Conservation (phyloP, 1,284 basidiomycete species). For the Leccinum pallidistipes region DNA sequence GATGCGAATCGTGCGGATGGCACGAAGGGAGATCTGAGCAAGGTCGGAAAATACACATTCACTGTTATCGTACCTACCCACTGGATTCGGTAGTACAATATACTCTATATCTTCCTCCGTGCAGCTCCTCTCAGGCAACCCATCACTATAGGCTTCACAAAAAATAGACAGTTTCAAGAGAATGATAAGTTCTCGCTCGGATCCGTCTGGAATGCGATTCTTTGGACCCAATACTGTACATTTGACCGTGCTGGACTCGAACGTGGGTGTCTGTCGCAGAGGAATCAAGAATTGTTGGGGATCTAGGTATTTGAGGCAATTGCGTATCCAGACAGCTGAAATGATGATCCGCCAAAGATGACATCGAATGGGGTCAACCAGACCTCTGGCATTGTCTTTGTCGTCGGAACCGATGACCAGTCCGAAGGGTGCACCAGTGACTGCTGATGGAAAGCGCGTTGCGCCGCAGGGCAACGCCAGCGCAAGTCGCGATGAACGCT, state of each 20-base stretch:
- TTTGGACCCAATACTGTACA: constrained; percentile 42
- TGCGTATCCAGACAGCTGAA: constrained; percentile 63
- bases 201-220: constrained; percentile 1
- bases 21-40: background rate
- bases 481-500: constrained; percentile 56
- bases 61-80: no score
- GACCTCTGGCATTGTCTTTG: constrained; percentile 6
- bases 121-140: no score
- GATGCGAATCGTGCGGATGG: background rate
- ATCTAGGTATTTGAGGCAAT: constrained; percentile 43
- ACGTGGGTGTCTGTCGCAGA: constrained; percentile 60
- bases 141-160: no score
- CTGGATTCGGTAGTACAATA: no score
- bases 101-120: no score
- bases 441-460: constrained; percentile 12
- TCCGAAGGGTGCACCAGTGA: background rate
- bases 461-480: constrained; percentile 53
- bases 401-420: constrained; percentile 58
- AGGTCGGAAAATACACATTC: background rate
- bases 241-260: constrained; percentile 61
- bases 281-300: constrained; percentile 64
- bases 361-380: constrained; percentile 55
- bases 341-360: constrained; percentile 73
- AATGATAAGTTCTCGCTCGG: constrained; percentile 1
- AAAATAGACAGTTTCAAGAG: no score